Conservation (phyloP, 2,329 filamentous ascomycete genomes). For the Nannizziopsis arthrosporioides region DNA sequence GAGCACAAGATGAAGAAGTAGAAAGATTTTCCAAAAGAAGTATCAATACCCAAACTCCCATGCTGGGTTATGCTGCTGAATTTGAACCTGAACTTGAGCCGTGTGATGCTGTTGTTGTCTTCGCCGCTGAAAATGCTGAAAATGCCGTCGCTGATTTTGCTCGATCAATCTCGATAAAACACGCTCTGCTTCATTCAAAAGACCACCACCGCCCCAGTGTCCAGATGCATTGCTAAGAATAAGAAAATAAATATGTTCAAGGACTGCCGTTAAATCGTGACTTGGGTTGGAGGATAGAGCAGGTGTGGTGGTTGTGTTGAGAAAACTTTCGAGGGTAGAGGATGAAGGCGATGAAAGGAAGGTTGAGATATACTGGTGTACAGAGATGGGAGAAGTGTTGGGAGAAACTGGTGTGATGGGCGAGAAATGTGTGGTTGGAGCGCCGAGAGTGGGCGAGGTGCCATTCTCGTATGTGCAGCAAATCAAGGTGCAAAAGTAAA, state of each 20-base stretch:
- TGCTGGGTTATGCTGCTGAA: slow-evolving; percentile 3
- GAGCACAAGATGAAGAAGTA: too few relatives aligned
- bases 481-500: slow-evolving; percentile 26
- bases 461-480: slow-evolving; percentile 26
- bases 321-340: slow-evolving; percentile 15
- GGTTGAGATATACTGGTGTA: slow-evolving; percentile 18
- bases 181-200: slow-evolving; percentile 27
- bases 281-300: slow-evolving; percentile 10
- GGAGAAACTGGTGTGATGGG: background rate
- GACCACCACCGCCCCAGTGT: slow-evolving; percentile 20
- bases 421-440: background rate
- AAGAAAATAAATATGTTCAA: slow-evolving; percentile 22
- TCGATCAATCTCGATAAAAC: slow-evolving; percentile 25
- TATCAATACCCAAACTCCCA: slow-evolving; percentile 8
- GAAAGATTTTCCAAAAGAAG: background rate
- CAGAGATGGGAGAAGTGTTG: background rate
- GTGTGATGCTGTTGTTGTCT: slow-evolving; percentile 1
- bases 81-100: slow-evolving; percentile 4
- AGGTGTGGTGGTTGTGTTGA: slow-evolving; percentile 12
- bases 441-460: background rate
- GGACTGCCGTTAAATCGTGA: slow-evolving; percentile 21
- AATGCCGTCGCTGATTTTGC: slow-evolving; percentile 3
- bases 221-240: slow-evolving; percentile 16
- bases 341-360: slow-evolving; percentile 16
- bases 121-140: background rate